These are phyloP conservation scores for Hymenoscyphus linearis DNA, from an alignment of 2,329 filamentous ascomycete species.

Conservation along the genomic window DNA sequence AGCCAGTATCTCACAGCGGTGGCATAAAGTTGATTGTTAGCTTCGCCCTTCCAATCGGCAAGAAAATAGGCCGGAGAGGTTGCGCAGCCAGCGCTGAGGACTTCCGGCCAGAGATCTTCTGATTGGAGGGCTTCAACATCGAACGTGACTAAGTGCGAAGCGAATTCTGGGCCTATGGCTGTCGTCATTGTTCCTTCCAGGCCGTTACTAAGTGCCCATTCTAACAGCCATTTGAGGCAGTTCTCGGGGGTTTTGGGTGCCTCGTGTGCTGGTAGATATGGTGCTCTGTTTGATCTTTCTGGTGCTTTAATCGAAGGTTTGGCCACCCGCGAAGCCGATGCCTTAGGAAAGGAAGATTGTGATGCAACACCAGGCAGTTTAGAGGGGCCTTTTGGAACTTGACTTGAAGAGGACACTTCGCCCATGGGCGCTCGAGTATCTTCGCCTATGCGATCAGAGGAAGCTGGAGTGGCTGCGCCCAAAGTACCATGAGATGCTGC, in stretches of 20 bases:
- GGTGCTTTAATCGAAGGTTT: too few relatives aligned
- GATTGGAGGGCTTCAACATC: neutral
- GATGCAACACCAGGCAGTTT: too few relatives aligned
- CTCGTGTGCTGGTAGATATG: neutral
- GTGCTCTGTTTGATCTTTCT: neutral
- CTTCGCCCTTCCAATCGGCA: neutral
- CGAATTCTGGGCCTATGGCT: neutral
- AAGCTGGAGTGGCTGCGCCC: too few relatives aligned
- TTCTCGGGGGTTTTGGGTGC: neutral
- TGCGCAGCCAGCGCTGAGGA: neutral
- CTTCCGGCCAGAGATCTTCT: neutral
- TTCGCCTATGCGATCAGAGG: too few relatives aligned
- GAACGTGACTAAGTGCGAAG: neutral
- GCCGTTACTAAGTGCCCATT: neutral
- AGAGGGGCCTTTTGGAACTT: neutral
- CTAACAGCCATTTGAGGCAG: neutral
- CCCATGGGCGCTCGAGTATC: neutral
- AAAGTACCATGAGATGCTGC: too few relatives aligned
- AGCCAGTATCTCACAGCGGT: neutral
- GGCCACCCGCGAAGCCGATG: too few relatives aligned
- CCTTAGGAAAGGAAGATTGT: too few relatives aligned
- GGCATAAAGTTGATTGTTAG: neutral
- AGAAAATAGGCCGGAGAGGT: neutral
- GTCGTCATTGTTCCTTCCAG: neutral
- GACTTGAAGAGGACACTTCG: neutral